Evolutionary conservation across 1,284 basidiomycete genomes (phyloP).

Genomic region (Microbotryum intermedium): DNA sequence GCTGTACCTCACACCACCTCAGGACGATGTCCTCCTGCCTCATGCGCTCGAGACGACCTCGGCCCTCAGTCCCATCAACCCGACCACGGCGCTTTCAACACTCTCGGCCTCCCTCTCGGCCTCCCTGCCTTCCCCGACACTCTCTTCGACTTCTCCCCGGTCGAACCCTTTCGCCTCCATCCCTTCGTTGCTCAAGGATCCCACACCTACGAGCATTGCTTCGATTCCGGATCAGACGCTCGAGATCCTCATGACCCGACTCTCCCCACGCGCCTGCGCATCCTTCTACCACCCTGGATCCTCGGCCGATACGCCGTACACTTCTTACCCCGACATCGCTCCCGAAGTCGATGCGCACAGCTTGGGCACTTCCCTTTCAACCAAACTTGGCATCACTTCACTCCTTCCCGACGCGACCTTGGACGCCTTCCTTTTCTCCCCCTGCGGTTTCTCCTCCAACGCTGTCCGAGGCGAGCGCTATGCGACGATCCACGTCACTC

Average conservation of each 20-base stretch:
- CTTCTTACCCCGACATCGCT: conserved; percentile 26
- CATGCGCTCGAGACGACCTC: conserved; percentile 32
- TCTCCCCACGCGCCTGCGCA: conserved; percentile 63
- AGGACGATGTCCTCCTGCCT: conserved; percentile 32
- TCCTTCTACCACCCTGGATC: conserved; percentile 63
- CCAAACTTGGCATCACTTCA: conserved; percentile 66
- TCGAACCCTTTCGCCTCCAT: conserved; percentile 3
- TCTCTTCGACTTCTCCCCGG: conserved; percentile 17
- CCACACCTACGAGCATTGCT: conserved; percentile 15
- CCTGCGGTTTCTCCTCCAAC: conserved; percentile 96
- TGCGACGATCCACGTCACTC: conserved; percentile 98
- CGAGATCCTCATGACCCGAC: conserved; percentile 95
- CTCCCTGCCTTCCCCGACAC: conserved; percentile 33
- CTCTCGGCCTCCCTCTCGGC: conserved; percentile 28
- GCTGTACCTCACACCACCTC: conserved; percentile 74
- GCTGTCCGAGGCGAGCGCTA: conserved; percentile 84
- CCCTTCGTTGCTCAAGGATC: conserved; percentile 21
- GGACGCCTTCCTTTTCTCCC: conserved; percentile 88
- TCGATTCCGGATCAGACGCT: conserved; percentile 70
- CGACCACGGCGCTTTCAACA: conserved; percentile 31
- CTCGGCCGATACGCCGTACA: conserved; percentile 40
- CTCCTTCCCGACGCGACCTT: conserved; percentile 78
- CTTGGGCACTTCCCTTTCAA: conserved; percentile 61
- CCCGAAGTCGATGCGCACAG: conserved; percentile 45
- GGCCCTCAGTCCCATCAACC: conserved; percentile 39